Evolutionary conservation across 1,284 basidiomycete genomes (phyloP).

Genomic region (Fomes fomentarius): DNA sequence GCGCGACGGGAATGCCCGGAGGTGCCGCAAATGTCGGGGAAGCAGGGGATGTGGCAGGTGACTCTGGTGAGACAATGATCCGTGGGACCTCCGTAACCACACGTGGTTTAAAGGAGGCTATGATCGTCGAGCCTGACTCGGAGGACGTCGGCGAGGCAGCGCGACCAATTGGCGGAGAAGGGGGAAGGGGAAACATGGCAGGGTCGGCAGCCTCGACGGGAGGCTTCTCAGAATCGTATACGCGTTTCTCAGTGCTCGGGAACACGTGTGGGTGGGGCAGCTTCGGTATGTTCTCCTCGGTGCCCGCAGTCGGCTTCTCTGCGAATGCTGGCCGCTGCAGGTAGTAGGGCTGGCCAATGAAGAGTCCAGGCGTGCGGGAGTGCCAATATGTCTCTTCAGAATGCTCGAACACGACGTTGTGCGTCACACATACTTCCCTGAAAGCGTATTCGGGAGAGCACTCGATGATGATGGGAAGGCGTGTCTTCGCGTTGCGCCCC

Average conservation of each 20-base stretch:
- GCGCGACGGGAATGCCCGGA: neutral
- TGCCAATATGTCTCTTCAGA: constrained; percentile 4
- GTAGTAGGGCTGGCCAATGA: constrained; percentile 18
- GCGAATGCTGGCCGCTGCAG: neutral
- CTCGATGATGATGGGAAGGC: constrained; percentile 12
- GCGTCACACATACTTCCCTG: constrained; percentile 4
- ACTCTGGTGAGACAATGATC: constrained; percentile 10
- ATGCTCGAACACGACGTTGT: constrained; percentile 12
- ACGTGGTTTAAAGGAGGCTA: neutral
- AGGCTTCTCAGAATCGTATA: neutral
- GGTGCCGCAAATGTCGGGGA: neutral
- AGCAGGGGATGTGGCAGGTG: constrained; percentile 1
- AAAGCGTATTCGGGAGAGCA: constrained; percentile 2
- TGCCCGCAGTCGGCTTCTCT: constrained; percentile 3
- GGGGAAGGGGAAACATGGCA: neutral
- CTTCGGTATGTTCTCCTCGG: neutral
- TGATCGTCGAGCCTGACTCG: constrained; percentile 3
- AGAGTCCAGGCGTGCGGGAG: constrained; percentile 14
- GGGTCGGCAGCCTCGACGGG: neutral
- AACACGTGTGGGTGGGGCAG: constrained; percentile 1
- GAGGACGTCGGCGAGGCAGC: constrained; percentile 1
- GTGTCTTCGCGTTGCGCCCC: constrained; percentile 1
- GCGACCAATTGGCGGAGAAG: neutral
- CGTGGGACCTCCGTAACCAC: constrained; percentile 7
- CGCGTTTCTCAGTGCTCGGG: neutral